A percentile compares a stretch with the other conserved stretches of the same genome.
Conservation (phyloP, 805 yeast genomes). For the Torulaspora microellipsoides region DNA sequence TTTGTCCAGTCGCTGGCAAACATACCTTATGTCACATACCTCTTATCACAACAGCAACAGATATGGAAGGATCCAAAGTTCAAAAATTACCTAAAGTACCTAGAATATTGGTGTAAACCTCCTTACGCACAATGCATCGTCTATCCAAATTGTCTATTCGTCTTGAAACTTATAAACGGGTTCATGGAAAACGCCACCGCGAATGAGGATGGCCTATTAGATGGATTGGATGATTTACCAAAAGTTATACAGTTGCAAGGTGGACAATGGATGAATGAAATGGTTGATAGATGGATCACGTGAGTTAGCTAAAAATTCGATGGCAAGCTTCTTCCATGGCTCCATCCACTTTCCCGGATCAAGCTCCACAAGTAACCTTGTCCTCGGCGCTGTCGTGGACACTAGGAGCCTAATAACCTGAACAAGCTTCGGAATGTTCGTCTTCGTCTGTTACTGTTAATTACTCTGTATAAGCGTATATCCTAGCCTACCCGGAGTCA, state of each 20-base stretch:
- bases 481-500: too few species aligned
- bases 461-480: too few species aligned
- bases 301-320: background rate
- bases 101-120: conserved; percentile 82
- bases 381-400: too few species aligned
- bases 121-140: conserved; percentile 47
- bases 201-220: conserved; percentile 42
- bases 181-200: conserved; percentile 35
- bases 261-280: conserved; percentile 54
- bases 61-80: conserved; percentile 63
- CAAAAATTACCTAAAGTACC: conserved; percentile 68
- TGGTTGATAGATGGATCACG: conserved; percentile 62
- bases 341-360: too few species aligned
- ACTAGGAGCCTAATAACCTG: too few species aligned
- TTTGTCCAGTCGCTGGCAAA: conserved; percentile 91
- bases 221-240: conserved; percentile 50
- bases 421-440: too few species aligned
- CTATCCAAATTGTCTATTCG: conserved; percentile 84
- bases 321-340: too few species aligned
- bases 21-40: conserved; percentile 76
- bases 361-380: too few species aligned
- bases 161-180: conserved; percentile 53
- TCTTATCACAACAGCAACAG: conserved; percentile 74
- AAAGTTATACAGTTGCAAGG: conserved; percentile 41
- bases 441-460: too few species aligned